Conservation (phyloP, 1,139 yeast species). For the Kluyveromyces sp. region DNA sequence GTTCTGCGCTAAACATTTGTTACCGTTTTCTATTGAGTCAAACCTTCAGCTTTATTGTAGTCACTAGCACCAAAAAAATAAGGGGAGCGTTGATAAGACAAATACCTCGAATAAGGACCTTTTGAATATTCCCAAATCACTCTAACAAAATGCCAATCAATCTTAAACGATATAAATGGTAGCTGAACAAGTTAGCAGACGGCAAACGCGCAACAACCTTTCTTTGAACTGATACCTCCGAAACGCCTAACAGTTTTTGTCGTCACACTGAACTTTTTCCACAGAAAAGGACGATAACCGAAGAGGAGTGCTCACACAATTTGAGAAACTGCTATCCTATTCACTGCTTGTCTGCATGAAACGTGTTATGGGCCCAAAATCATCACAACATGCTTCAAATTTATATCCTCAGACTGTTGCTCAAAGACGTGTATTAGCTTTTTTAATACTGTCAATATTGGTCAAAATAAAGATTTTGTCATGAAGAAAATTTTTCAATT, state of each 20-base stretch:
- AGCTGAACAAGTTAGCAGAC: not conserved
- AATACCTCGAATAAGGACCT: not conserved
- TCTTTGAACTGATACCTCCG: not conserved
- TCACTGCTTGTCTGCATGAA: not conserved
- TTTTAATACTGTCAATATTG: not conserved
- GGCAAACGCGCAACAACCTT: not conserved
- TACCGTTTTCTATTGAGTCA: not conserved
- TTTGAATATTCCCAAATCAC: not conserved
- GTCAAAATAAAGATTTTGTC: not conserved
- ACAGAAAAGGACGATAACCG: not conserved
- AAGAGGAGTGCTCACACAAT: not conserved
- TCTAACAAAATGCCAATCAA: not conserved
- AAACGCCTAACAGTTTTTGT: no score
- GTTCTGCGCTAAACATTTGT: slow-evolving; percentile 29
- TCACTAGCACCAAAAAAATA: not conserved
- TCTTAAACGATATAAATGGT: no score
- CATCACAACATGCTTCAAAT: not conserved
- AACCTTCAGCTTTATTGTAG: not conserved
- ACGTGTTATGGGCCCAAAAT: not conserved
- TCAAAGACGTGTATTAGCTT: not conserved
- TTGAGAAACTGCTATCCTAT: not conserved
- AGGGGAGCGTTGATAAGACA: not conserved
- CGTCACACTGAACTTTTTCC: not conserved
- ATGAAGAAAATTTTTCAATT: not conserved
- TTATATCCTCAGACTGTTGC: not conserved